Evolutionary conservation across 2,329 filamentous ascomycete genomes (phyloP).

Genomic region (Diaporthe longicolla): DNA sequence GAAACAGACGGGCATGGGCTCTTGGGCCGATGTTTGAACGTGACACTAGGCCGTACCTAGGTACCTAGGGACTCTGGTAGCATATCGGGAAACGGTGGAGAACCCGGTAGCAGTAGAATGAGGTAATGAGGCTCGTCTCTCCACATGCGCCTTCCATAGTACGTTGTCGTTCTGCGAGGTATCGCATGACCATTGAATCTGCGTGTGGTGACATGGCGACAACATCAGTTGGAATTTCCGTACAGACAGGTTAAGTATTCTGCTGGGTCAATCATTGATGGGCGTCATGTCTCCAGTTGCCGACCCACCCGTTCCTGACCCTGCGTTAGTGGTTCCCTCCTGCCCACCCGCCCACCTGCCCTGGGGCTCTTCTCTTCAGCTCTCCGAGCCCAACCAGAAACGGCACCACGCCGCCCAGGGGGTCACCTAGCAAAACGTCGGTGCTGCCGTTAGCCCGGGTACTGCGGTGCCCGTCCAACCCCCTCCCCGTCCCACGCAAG

Average conservation of each 20-base stretch:
- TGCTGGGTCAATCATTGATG: not conserved
- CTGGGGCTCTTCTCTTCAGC: constrained; percentile 11
- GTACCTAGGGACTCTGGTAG: not conserved
- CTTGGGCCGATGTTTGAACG: constrained; percentile 12
- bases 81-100: not conserved
- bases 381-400: constrained; percentile 28
- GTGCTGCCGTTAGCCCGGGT: constrained; percentile 32
- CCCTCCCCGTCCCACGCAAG: not conserved
- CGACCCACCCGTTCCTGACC: constrained; percentile 32
- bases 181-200: not conserved
- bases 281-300: constrained; percentile 2
- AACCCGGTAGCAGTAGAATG: not conserved
- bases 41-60: not conserved
- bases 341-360: not conserved
- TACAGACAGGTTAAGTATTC: not conserved
- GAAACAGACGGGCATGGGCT: constrained; percentile 15
- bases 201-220: not conserved
- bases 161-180: not conserved
- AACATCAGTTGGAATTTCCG: not conserved
- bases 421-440: constrained; percentile 30
- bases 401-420: constrained; percentile 18
- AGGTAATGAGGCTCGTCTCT: not conserved
- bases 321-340: constrained; percentile 19
- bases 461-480: not conserved
- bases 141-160: not conserved